Evolutionary conservation across 768 basidiomycete species (phyloP), one percentile per base, ranked within the genome.

Genomic region (Pisolithus microcarpus): DNA sequence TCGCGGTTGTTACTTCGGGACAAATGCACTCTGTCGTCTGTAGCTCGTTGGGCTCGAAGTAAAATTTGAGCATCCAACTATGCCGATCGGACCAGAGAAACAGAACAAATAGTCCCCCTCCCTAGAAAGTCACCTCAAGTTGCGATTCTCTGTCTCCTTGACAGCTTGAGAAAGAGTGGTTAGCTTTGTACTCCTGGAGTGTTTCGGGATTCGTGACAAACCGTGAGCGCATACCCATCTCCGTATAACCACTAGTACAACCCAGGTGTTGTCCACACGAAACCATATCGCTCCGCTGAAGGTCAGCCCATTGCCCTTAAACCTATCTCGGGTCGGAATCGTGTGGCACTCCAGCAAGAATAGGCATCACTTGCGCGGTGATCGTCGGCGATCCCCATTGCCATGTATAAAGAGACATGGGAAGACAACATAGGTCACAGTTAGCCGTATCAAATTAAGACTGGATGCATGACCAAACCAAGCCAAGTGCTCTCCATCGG

Each of bases 181-280:
- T 26, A 7, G 26, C 7, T 26, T 6, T 26, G 26, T 7, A 26
- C 26, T 23, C 26, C 5, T 26, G 26, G 5, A 26, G 7, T 26
- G 75, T 74, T 5, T 64, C 49, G 15, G 49, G 30, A 23, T 80
- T 65, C 43, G 67, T 70, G 3, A 54, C 58, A 34, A 60, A 55
- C 34, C 59, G 54, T 7, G 71, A 67, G 50, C 78, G 69, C 13
- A 84, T 54, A 58, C 80, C 75, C 77, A 84, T n/a, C n/a, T n/a
- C n/a, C n/a, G n/a, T n/a, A n/a, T n/a, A n/a, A n/a, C n/a, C n/a
- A 24, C 53, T 57, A 19, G 53, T 51, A 72, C 76, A 18, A 83
- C 71, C 84, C 84, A 88, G 5, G 87, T 83, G 57, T 88, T 87
- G 58, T 87, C 84, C 15, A 86, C 69, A 5, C 86, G 2, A 84